Percentiles rank a stretch among this genome's conserved stretches.
Evolutionary conservation across 495 filamentous ascomycete species (phyloP).

Genomic region (Penicillium subrubescens): DNA sequence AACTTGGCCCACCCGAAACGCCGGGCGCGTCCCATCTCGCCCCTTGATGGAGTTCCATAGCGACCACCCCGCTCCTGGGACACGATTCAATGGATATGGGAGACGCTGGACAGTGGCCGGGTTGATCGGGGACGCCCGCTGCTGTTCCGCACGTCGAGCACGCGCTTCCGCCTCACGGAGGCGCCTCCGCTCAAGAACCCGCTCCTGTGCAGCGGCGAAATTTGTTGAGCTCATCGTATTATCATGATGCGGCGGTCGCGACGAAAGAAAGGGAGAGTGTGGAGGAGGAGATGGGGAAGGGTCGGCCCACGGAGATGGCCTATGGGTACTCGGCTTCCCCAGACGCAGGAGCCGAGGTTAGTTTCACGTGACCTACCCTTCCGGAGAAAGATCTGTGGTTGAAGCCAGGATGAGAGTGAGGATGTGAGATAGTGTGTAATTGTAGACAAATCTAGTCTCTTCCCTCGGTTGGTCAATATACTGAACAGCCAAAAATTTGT

Average conservation of each 20-base stretch:
- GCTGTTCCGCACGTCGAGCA: constrained; percentile 56
- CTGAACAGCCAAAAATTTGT: neutral
- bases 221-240: constrained; percentile 69
- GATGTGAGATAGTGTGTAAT: neutral
- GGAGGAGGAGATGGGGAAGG: constrained; percentile 16
- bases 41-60: constrained; percentile 72
- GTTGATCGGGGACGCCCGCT: constrained; percentile 59
- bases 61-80: constrained; percentile 58
- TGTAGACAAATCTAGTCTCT: neutral
- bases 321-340: constrained; percentile 34
- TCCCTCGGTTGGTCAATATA: too few relatives aligned
- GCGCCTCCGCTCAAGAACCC: constrained; percentile 75
- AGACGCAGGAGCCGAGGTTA: constrained; percentile 42
- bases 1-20: constrained; percentile 93
- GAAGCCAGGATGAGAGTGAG: neutral
- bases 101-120: constrained; percentile 54
- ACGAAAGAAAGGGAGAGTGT: neutral
- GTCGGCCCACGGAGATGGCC: constrained; percentile 12
- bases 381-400: neutral
- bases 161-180: constrained; percentile 65
- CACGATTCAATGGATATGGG: constrained; percentile 63
- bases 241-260: constrained; percentile 34
- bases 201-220: constrained; percentile 83
- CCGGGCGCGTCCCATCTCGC: constrained; percentile 78
- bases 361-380: constrained; percentile 29